Percentiles rank a stretch among this genome's conserved stretches.
phyloP scores from a whole-genome alignment of 345 rosid genomes.

The Citrus cavaleriei region DNA sequence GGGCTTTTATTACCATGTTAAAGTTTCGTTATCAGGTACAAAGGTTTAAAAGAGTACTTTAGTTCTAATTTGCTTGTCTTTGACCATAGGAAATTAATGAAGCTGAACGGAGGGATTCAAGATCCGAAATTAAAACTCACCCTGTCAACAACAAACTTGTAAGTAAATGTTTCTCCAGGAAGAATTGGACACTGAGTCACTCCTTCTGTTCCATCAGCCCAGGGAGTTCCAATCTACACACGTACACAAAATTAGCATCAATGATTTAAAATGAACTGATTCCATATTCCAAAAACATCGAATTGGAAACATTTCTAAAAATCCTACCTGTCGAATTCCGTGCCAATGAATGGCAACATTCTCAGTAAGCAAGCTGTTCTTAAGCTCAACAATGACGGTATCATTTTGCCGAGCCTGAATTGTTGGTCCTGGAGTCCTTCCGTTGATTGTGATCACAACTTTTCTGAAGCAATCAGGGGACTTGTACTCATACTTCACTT shows the following conservation, averaged over 20 bases:
- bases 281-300: not conserved
- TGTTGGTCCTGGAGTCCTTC: conserved; percentile 59
- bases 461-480: conserved; percentile 64
- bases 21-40: too few relatives aligned
- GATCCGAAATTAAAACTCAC: conserved; percentile 19
- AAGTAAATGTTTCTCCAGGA: conserved; percentile 62
- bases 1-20: too few relatives aligned
- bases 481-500: conserved; percentile 58
- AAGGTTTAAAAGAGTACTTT: too few relatives aligned
- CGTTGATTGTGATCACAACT: conserved; percentile 62
- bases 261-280: not conserved
- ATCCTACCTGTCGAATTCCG: conserved; percentile 58
- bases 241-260: not conserved
- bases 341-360: conserved; percentile 77
- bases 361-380: conserved; percentile 55
- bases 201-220: conserved; percentile 74
- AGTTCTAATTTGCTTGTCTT: not conserved
- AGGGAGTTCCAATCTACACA: conserved; percentile 57
- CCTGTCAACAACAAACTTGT: conserved; percentile 67
- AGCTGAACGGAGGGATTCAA: not conserved
- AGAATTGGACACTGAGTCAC: conserved; percentile 73
- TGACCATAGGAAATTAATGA: not conserved
- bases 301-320: not conserved
- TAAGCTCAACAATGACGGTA: conserved; percentile 63
- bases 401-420: conserved; percentile 62